Base-by-base conservation (phyloP, 169 alveolate species). In the Toxoplasma gondii region DNA sequence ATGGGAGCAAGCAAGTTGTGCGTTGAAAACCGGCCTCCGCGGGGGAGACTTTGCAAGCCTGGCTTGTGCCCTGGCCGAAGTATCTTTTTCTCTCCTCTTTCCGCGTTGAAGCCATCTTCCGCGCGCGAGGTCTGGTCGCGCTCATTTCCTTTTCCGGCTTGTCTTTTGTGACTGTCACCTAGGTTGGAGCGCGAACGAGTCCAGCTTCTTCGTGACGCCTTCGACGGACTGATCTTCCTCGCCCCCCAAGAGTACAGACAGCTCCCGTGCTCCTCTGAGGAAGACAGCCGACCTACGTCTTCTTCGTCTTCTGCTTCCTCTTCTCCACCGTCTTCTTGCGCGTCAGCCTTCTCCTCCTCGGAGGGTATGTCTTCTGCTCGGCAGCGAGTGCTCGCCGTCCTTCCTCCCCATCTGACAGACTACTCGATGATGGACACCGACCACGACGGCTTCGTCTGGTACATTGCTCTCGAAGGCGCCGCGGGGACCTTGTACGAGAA, bases 391-490 rank as follows among this genome's bases (percentile, higher is more conserved):
- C 84, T 74, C 12, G 45, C 17, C 0, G 84, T n/a, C n/a, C 69
- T 88, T 53, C 92, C 92, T 36, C 43, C 92, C 16, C 31, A 44
- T 38, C 34, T 64, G 53, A 10, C 43, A 7, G 54, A 64, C 34
- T 88, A 88, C 83, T 74, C 84, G 44, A 74, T 74, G 43, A 4
- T 36, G 44, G 69, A 67, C 10, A 29, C 84, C 34, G 39, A 29
- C 1, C 44, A 34, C 36, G 74, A 83, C 29, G 95, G 95, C 17
- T 12, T 74, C 80, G 88, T 78, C 67, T 96, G 97, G 97, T 93
- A 94, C 31, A 87, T 96, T 24, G 96, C 94, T 90, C 91, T 96
- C 43, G 95, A 94, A 58, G 97, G 97, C 39, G 97, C 97, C n/a
- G 95, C 91, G 43, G 93, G 94, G 36, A 96, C 97, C 16, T 54